Base-by-base conservation (phyloP, 1,139 yeast genomes). In the Magnusiomyces paraingens region DNA sequence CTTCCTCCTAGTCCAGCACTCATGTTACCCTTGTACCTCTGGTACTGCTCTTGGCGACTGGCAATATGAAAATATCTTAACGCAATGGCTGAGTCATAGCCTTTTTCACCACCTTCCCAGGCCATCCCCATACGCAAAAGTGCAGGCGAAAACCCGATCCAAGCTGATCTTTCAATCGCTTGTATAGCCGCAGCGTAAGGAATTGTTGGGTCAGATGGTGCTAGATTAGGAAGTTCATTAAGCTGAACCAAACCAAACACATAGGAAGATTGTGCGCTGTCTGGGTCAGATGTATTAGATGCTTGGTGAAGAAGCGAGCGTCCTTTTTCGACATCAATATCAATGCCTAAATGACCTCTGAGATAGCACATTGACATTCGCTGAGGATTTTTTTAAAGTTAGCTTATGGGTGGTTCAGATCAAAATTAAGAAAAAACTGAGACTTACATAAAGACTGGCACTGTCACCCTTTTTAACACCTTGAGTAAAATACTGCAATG, bases 141-240 rank as follows among this genome's bases (percentile, higher is more conserved):
- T 11, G 77, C 76, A 3, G 75, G 74, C 3, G 69, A 66, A 48
- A 66, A 70, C 4, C 72, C 72, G 14, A 71, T 61, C 62, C 65
- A 60, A 0, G 76, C 75, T 0, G 74, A 66, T 41, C 68, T 61
- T 50, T 69, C 70, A 38, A 71, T 55, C 12, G 70, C 67, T 49
- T 61, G 58, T 15, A 70, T 58, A 3, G 72, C 74, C 1, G 61
- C 58, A 17, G 58, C 58, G 3, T 45, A 50, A 18, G 60, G 57
- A 4, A 55, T 53, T 4, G 56, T 41, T 8, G 53, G 50, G 43
- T 54, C 48, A 10, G 55, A 54, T 22, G 55, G 32, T 8, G 59
- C 55, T 5, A 60, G 56, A 42, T 61, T 57, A 14, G 65, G 65
- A 10, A 68, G 58, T 53, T 71, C 74, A 29, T 71, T 72, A 11